Base-by-base conservation (phyloP, 345 rosid genomes). In the Salix viminalis region DNA sequence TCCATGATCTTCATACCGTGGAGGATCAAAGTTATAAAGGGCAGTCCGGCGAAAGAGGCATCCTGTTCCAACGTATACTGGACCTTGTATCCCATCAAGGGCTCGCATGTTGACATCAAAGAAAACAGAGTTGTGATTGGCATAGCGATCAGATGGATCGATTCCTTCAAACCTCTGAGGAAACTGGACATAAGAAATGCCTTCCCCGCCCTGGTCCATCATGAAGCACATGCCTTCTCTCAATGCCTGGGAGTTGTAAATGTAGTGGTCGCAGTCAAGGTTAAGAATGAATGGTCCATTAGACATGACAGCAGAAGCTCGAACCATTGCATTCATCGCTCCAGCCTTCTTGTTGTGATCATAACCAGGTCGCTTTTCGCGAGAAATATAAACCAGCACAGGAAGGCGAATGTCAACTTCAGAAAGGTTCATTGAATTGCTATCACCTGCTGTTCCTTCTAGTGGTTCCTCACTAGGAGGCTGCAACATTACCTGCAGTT, bases 321-420 rank as follows among this genome's bases (percentile, higher is more conserved):
- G 85, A 21, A 92, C 97, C 65, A 94, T 83, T 1, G 94, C 97
- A 66, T 94, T 92, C 98, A 94, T 94, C 15, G 98, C 96, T 64
- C 98, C 97, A 21, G 97, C 98, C 79, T 94, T 94, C 81, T 94
- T 94, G 85, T 90, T 90, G 80, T 94, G 98, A 42, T 94, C 97
- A 79, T 90, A 94, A 30, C 98, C 96, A 71, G 93, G 91, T 24
- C 95, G 86, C 86, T 91, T 94, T 76, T 94, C 95, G 0, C 94
- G 92, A 80, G 94, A 90, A 74, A 91, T 83, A 69, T 94, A 94
- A 67, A 90, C 96, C 82, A 94, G 79, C 91, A 90, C 87, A 12
- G 98, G 96, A 72, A 92, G 90, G 62, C 97, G 95, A 71, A 86
- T 77, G 83, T 94, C 97, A 23, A 91, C 87, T 75, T 83, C 96